These are phyloP conservation scores for Solidago caesia DNA, from an alignment of 129 eudicot species.

Conservation along the genomic window DNA sequence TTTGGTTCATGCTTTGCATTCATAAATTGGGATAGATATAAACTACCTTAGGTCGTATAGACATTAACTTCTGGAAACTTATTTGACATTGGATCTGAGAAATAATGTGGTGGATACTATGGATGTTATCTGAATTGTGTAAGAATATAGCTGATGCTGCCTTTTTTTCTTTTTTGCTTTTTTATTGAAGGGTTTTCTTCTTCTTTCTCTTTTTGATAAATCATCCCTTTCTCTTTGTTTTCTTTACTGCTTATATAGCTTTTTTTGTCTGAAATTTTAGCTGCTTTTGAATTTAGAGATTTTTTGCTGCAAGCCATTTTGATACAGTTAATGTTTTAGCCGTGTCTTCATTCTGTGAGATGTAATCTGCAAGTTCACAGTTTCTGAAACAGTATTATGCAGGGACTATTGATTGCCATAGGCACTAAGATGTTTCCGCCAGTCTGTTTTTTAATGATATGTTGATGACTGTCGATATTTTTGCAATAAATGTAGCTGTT, in stretches of 20 bases:
- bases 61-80: neutral
- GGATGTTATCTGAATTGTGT: neutral
- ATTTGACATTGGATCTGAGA: neutral
- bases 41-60: neutral
- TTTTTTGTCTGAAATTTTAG: neutral
- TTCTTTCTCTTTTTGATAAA: neutral
- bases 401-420: neutral
- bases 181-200: neutral
- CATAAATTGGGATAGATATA: constrained; percentile 1
- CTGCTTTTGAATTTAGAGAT: constrained; percentile 15
- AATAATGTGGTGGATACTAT: neutral
- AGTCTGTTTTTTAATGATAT: neutral
- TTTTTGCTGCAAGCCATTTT: neutral
- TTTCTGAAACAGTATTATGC: neutral
- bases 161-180: no score
- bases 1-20: neutral
- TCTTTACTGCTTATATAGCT: neutral
- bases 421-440: neutral
- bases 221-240: neutral
- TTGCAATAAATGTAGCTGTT: constrained; percentile 2
- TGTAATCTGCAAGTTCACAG: constrained; percentile 1
- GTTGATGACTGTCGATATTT: neutral
- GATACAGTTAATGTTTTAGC: neutral
- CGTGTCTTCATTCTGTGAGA: neutral
- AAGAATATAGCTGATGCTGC: neutral